Conservation (phyloP, 2,329 filamentous ascomycete genomes). For the Epichloe sylvatica region DNA sequence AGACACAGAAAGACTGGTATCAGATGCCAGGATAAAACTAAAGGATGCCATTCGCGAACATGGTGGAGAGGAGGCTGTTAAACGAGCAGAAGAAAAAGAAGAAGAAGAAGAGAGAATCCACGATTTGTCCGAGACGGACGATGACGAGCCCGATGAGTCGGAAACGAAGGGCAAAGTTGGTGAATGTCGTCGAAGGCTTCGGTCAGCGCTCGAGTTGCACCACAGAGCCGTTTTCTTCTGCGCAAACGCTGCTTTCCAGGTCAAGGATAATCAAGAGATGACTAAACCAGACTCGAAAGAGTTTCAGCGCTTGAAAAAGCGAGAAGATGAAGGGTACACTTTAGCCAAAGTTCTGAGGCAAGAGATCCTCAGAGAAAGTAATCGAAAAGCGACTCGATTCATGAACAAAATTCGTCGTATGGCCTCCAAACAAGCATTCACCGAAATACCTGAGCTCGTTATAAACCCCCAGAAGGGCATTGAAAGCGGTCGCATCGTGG, state of each 20-base stretch:
- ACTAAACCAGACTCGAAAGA: slow-evolving; percentile 54
- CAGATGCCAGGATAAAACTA: slow-evolving; percentile 51
- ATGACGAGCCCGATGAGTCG: slow-evolving; percentile 22
- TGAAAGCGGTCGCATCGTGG: slow-evolving; percentile 53
- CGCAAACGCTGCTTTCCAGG: slow-evolving; percentile 70
- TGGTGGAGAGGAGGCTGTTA: slow-evolving; percentile 1
- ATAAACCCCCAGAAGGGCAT: slow-evolving; percentile 50
- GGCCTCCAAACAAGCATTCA: slow-evolving; percentile 40
- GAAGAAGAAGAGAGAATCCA: slow-evolving; percentile 2
- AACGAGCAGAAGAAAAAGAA: slow-evolving; percentile 3
- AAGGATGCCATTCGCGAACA: slow-evolving; percentile 30
- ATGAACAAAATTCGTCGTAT: slow-evolving; percentile 50
- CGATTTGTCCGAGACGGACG: slow-evolving; percentile 19
- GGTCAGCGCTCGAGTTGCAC: slow-evolving; percentile 61
- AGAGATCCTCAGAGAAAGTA: slow-evolving; percentile 54
- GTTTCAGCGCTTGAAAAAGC: slow-evolving; percentile 53
- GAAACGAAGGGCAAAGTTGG: slow-evolving; percentile 31
- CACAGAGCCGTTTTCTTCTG: slow-evolving; percentile 77
- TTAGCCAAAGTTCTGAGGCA: slow-evolving; percentile 61
- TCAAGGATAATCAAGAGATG: slow-evolving; percentile 54
- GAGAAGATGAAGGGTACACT: slow-evolving; percentile 63
- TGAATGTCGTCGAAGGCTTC: slow-evolving; percentile 49
- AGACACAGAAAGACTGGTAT: slow-evolving; percentile 38
- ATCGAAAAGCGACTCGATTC: slow-evolving; percentile 25
- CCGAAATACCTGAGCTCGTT: slow-evolving; percentile 42